Base-by-base conservation (phyloP, 495 filamentous ascomycete species). In the Aspergillus avenaceus region DNA sequence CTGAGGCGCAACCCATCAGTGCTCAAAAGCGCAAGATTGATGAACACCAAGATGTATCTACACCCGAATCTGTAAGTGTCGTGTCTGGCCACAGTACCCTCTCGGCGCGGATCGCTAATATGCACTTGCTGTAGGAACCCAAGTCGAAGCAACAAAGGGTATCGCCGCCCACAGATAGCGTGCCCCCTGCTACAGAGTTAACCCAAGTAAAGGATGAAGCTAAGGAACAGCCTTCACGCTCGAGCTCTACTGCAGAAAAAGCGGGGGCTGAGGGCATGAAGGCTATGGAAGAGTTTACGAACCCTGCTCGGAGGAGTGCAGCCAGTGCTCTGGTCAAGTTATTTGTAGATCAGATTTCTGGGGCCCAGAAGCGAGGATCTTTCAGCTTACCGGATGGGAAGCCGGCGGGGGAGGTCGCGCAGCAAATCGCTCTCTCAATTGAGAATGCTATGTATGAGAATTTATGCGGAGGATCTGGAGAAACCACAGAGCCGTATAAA, bases 401-500 rank as follows among this genome's bases (percentile, higher is more conserved):
- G 42, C 74, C 72, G 11, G 61, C 71, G 18, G 71, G 78, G 29
- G 74, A 75, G 25, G 54, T 83, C 50, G 80, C 73, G 54, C 73
- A 71, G 46, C 73, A 73, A 32, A 69, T 86, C 40, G 83, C 75
- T 49, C 66, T 95, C 13, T 75, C 86, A 47, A 84, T 97, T 47
- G 91, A 97, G 69, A 79, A 84, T 69, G 79, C 83, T 34, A 72
- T 84, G 50, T 82, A 83, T 64, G 57, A 79, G 50, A 80, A 74
- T 69, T 70, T 80, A 52, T 81, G 67, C 55, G 69, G 67, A 58
- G 56, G 65, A 54, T 58, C 66, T 53, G 72, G 74, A 60, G 73
- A 81, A 58, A 73, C 77, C 24, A 67, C 67, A 60, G 67, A 75
- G 36, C 50, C 71, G 26, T 86, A 86, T 70, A 74, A 65, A 55